Evolutionary conservation across 1,284 basidiomycete species (phyloP).

Genomic region (Ceratorhiza oryzae-sativae): DNA sequence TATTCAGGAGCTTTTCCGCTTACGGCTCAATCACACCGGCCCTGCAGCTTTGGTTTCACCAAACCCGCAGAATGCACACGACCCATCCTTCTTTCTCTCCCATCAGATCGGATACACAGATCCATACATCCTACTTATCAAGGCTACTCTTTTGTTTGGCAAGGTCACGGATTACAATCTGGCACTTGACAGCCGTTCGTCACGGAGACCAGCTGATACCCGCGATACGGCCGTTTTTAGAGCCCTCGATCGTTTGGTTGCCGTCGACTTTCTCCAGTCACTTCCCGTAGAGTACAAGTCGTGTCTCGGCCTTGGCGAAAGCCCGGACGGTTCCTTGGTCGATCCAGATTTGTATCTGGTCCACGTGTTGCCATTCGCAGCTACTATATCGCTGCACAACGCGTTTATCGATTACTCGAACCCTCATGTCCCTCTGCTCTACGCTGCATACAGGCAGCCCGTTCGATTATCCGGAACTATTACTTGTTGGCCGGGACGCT

Average conservation of each 20-base stretch:
- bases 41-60: slow-evolving; percentile 49
- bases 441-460: slow-evolving; percentile 74
- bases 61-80: slow-evolving; percentile 73
- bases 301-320: slow-evolving; percentile 50
- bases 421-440: slow-evolving; percentile 67
- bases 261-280: slow-evolving; percentile 68
- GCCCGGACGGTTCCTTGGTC: slow-evolving; percentile 58
- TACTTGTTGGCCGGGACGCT: slow-evolving; percentile 77
- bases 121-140: slow-evolving; percentile 77
- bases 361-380: slow-evolving; percentile 82
- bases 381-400: slow-evolving; percentile 81
- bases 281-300: slow-evolving; percentile 70
- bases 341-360: slow-evolving; percentile 86
- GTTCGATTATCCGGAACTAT: slow-evolving; percentile 72
- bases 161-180: slow-evolving; percentile 82
- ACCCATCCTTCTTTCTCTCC: slow-evolving; percentile 66
- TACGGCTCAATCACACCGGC: slow-evolving; percentile 3
- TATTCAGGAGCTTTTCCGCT: not conserved
- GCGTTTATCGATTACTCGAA: slow-evolving; percentile 77
- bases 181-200: slow-evolving; percentile 58
- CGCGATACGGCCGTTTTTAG: slow-evolving; percentile 59
- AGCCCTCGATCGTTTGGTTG: slow-evolving; percentile 70
- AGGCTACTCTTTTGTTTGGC: slow-evolving; percentile 81
- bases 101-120: slow-evolving; percentile 80
- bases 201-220: slow-evolving; percentile 35